Conservation (phyloP, 2,329 filamentous ascomycete species). For the Colletotrichum salicis region DNA sequence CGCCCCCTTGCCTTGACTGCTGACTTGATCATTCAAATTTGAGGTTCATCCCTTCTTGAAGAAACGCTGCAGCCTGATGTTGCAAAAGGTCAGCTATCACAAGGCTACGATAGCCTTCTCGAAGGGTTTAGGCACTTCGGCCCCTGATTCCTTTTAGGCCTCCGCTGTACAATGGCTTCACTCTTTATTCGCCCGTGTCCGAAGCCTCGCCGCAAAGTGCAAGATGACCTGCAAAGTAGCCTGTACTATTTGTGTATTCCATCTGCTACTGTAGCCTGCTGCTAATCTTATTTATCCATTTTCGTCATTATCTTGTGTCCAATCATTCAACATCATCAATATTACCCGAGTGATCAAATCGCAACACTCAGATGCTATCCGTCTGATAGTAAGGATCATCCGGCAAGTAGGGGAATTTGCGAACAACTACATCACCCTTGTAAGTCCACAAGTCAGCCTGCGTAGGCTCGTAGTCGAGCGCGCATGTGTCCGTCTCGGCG, state of each 20-base stretch:
- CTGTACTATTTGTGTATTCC: too few species aligned
- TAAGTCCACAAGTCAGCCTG: conserved; percentile 45
- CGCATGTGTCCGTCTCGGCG: conserved; percentile 44
- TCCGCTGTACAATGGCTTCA: neutral
- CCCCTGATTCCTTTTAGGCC: neutral
- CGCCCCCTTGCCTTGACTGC: neutral
- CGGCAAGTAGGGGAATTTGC: conserved; percentile 29
- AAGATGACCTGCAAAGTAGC: neutral
- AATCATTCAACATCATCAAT: neutral
- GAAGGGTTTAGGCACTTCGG: neutral
- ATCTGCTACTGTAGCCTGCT: too few species aligned
- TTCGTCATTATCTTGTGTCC: neutral
- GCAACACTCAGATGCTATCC: conserved; percentile 19
- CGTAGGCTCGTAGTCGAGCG: conserved; percentile 42
- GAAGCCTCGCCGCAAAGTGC: neutral
- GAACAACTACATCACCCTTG: conserved; percentile 29
- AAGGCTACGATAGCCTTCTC: too few species aligned
- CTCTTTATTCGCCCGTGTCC: neutral
- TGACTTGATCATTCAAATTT: neutral
- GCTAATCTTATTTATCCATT: neutral
- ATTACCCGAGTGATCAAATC: neutral
- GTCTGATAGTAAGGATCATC: conserved; percentile 24
- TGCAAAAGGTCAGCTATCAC: neutral
- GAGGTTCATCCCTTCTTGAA: neutral
- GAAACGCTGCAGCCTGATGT: neutral